Evolutionary conservation across 176 grass and related monocot species (phyloP).

Genomic region (Thinopyrum elongatum): DNA sequence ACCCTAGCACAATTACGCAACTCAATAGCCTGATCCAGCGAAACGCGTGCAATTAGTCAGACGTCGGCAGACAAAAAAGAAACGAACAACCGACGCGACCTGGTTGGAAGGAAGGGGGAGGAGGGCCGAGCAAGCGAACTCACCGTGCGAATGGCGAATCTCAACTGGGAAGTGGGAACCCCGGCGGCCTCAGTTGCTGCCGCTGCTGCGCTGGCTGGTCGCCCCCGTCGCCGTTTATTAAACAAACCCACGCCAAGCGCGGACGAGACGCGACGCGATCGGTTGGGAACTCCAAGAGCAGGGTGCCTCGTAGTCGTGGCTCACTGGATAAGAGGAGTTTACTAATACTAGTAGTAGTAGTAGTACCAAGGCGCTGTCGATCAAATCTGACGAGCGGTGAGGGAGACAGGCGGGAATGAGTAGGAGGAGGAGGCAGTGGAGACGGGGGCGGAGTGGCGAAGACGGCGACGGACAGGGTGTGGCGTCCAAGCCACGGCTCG

Average conservation of each 20-base stretch:
- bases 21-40: neutral
- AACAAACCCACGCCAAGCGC: neutral
- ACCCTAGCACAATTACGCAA: neutral
- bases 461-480: neutral
- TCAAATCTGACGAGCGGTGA: neutral
- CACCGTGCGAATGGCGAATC: constrained; percentile 4
- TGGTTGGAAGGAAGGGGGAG: neutral
- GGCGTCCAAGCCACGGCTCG: constrained; percentile 28
- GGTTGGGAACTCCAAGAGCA: constrained; percentile 24
- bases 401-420: neutral
- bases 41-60: neutral
- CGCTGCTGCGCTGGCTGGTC: neutral
- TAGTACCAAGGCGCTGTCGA: neutral
- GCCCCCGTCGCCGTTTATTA: constrained; percentile 2
- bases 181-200: neutral
- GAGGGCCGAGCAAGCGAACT: neutral
- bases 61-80: neutral
- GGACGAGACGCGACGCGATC: constrained; percentile 8
- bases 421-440: neutral
- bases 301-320: constrained; percentile 10
- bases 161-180: neutral
- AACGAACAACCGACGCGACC: neutral
- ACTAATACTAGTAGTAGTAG: neutral
- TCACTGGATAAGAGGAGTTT: neutral
- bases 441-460: neutral